Conservation (phyloP, 148 eudicot genomes). For the Arbutus unedo region DNA sequence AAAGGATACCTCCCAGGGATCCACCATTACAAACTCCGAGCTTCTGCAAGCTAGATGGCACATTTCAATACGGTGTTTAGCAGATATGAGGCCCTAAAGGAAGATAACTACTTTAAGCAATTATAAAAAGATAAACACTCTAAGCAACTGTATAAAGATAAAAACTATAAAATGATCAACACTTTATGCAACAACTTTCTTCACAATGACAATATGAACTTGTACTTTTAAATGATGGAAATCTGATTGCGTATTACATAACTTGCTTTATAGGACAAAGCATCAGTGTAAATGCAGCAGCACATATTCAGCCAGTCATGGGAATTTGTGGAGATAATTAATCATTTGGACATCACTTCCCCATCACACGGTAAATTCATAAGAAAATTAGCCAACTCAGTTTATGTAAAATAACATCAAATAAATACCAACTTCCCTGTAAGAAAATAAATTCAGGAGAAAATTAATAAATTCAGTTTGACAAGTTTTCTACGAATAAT, state of each 20-base stretch:
- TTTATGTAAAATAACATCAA: too few relatives aligned
- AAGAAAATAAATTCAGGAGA: background rate
- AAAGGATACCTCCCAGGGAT: conserved; percentile 86
- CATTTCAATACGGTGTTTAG: conserved; percentile 80
- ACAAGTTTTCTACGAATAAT: background rate
- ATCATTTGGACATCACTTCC: conserved; percentile 1
- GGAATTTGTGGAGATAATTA: background rate
- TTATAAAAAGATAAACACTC: background rate
- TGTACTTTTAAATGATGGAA: background rate
- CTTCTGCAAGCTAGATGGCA: conserved; percentile 77
- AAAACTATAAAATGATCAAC: conserved; percentile 26
- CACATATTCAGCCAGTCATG: background rate
- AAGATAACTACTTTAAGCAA: conserved; percentile 9
- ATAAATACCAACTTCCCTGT: too few relatives aligned
- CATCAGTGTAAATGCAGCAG: background rate
- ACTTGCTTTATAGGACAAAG: background rate
- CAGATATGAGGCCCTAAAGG: conserved; percentile 65
- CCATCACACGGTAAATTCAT: background rate
- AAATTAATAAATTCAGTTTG: background rate
- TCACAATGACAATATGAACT: background rate
- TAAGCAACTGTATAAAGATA: conserved; percentile 10
- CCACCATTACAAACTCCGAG: conserved; percentile 84
- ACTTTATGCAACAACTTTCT: background rate
- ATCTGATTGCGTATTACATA: background rate
- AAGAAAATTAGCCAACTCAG: conserved; percentile 3